Conservation (phyloP, 345 rosid genomes). For the Rhodamnia rubescens region DNA sequence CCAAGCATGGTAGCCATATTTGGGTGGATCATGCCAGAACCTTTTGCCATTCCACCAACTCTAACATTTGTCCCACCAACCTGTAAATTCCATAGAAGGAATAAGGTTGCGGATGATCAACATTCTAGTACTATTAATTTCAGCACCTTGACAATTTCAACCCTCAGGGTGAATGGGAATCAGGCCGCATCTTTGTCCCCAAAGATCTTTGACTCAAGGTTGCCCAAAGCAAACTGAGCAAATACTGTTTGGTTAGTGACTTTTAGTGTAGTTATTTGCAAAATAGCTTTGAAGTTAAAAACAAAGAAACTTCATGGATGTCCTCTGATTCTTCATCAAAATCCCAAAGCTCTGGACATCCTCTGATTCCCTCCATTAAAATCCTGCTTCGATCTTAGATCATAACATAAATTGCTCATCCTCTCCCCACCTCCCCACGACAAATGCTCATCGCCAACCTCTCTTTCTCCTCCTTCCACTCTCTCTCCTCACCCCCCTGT, state of each 20-base stretch:
- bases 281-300: too few species aligned
- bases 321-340: too few species aligned
- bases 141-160: not conserved
- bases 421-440: not conserved
- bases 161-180: not conserved
- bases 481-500: not conserved
- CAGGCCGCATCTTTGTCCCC: too few species aligned
- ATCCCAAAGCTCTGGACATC: too few species aligned
- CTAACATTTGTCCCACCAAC: constrained; percentile 57
- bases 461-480: not conserved
- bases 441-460: constrained; percentile 5
- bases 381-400: too few species aligned
- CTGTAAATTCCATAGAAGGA: constrained; percentile 24
- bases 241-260: too few species aligned
- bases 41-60: constrained; percentile 97
- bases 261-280: too few species aligned
- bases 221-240: too few species aligned
- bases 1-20: constrained; percentile 98
- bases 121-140: not conserved
- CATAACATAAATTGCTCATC: too few species aligned
- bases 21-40: constrained; percentile 99
- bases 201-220: too few species aligned
- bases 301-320: too few species aligned
- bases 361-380: too few species aligned
- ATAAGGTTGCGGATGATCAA: not conserved